These are phyloP conservation scores for Cicer chorassanicum DNA, from an alignment of 306 rosid genomes.

Conservation along the genomic window DNA sequence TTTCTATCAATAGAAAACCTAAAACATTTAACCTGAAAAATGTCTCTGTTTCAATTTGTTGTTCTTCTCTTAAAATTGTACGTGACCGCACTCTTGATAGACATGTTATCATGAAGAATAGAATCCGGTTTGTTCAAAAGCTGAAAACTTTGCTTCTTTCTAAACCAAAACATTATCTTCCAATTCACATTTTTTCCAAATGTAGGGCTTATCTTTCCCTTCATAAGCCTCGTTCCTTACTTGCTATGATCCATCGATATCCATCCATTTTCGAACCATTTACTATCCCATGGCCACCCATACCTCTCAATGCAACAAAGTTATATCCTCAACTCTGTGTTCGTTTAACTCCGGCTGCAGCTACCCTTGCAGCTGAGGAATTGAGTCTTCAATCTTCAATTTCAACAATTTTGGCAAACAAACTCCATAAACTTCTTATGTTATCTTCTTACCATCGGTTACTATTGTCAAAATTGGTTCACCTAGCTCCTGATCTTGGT, in stretches of 20 bases:
- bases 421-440: slow-evolving; percentile 93
- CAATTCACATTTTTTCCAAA: slow-evolving; percentile 72
- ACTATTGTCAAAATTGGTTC: slow-evolving; percentile 81
- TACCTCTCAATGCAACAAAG: slow-evolving; percentile 79
- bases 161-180: slow-evolving; percentile 81
- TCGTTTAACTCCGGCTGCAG: slow-evolving; percentile 90
- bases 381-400: slow-evolving; percentile 54
- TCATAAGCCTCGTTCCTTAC: slow-evolving; percentile 68
- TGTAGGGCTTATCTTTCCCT: slow-evolving; percentile 78
- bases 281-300: slow-evolving; percentile 69
- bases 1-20: slow-evolving; percentile 42
- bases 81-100: slow-evolving; percentile 71
- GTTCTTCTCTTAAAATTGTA: slow-evolving; percentile 72
- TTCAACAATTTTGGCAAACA: slow-evolving; percentile 67
- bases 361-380: slow-evolving; percentile 59
- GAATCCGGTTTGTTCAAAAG: slow-evolving; percentile 81
- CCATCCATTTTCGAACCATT: slow-evolving; percentile 79
- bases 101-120: slow-evolving; percentile 72
- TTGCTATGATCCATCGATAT: slow-evolving; percentile 82
- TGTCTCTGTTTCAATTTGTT: slow-evolving; percentile 51
- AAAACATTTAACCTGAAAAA: slow-evolving; percentile 21
- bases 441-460: slow-evolving; percentile 73
- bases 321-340: slow-evolving; percentile 76
- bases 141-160: slow-evolving; percentile 82
- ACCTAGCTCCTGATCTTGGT: slow-evolving; percentile 91